Base-by-base conservation (phyloP, 1,284 basidiomycete species). In the Ceratobasidium sp. region DNA sequence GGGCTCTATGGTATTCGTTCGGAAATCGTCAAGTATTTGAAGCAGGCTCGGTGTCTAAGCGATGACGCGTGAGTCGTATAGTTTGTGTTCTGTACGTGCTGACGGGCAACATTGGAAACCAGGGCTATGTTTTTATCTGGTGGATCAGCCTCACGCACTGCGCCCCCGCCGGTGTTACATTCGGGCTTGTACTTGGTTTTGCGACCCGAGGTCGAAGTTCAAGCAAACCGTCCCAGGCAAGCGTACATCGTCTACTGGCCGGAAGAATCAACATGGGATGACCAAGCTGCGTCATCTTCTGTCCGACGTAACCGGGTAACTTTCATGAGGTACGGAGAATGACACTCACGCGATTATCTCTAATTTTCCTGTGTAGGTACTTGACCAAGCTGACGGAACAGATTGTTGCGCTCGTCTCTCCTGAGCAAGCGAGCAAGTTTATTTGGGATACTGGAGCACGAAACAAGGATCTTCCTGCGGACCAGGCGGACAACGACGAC, bases 1-100 rank as follows among this genome's bases (percentile, higher is more conserved):
- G 89, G 89, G 0, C 74, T 89, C 1, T 90, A 89, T 71, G 89
- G 88, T 0, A 86, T 85, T 79, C 85, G 84, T 76, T 77, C 80
- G 0, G 83, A 86, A 74, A 85, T 90, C 8, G 82, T 85, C 6
- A 79, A 81, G 9, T 85, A 88, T 74, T 77, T 90, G 1, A 61
- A 76, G 11, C 78, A 80, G 14, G 78, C 84, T 2, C 79, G 74
- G 9, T 80, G 80, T 7, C 78, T 88, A 9, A 80, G 85, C 66
- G 79, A 83, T 1, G 65, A 78, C 0, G 80, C 77, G 88, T 87
- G 29, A 43, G 71, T 59, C 8, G 3, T 3, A 22, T 22, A 62
- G 4, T 14, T 13, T 13, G 19, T 11, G 2, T n/a, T 29, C 43
- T 14, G 19, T 62, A 29, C 27, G 13, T n/a, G 53, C n/a, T 19